Evolutionary conservation across 805 yeast genomes (phyloP), one percentile per base, ranked within the genome.

Genomic region (Zygotorulaspora florentina): DNA sequence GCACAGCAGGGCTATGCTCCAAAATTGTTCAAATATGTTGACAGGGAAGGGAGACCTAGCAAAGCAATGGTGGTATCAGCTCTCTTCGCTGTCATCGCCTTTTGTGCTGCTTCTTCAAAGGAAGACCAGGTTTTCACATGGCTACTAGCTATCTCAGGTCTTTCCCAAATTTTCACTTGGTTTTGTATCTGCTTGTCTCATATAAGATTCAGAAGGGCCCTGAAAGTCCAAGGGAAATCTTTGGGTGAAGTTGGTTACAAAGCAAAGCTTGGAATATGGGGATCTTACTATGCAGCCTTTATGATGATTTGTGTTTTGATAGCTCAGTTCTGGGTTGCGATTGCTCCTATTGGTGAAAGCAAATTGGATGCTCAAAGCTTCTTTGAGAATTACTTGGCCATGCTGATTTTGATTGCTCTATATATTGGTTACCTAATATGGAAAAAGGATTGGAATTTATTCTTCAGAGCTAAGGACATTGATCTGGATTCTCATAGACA

Each of bases 241-340:
- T 43, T 66, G 6, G 63, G 66, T 17, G 85, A 81, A 59, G 66
- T 81, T 35, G 80, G 82, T 2, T 80, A 71, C 64, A 61, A 55
- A 33, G 72, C 84, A 10, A 76, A 72, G 59, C 65, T 71, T 17
- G 84, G 85, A 43, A 61, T 70, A 7, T 66, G 64, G 61, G 84
- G 83, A 10, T 79, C 84, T 1, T 71, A 66, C 55, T 73, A 71
- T 57, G 83, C 80, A 6, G 59, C 76, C 11, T 41, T 69, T 10
- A 64, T 82, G 52, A 76, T 80, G 59, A 43, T 68, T 9, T 67
- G 80, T 46, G 73, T 81, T 26, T 56, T 81, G 20, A 64, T 75
- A 42, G 83, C 81, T 2, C 85, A 80, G 59, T 79, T 81, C 62
- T 81, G 85, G 82, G 75, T 81, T 40, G 83, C 85, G 8, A 62